Evolutionary conservation across 2,329 filamentous ascomycete genomes (phyloP), one percentile per base, ranked within the genome.

Genomic region (Beauveria bassiana): DNA sequence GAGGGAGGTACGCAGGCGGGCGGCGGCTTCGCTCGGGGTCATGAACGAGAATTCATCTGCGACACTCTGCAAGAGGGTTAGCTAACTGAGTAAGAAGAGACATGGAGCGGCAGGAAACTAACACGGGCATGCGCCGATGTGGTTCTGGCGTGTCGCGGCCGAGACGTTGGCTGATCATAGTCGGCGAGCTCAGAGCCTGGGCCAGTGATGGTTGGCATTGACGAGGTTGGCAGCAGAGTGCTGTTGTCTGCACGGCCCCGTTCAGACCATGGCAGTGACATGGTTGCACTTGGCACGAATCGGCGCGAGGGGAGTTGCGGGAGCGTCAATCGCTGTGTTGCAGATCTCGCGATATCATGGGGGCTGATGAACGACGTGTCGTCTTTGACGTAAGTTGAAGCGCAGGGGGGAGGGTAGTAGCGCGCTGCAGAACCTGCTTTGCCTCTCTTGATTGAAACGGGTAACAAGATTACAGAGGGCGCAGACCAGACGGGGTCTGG

Each of bases 1-100:
- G 28, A 96, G 78, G n/a, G 93, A 97, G 4, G 93, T 96, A 65
- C 87, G 82, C 59, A 98, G 79, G 66, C 85, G 86, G 59, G 86
- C 81, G 50, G 91, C 92, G 12, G 90, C 88, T 74, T 96, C 89
- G 70, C 87, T 81, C 22, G 88, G 82, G n/a, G 86, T 88, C 71
- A 97, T 83, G 70, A 84, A 78, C 31, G 85, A 81, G 70, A 79
- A 88, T 60, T 85, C 79, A 62, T 87, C 83, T 61, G 86, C 85
- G 50, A 83, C 72, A 58, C 73, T 78, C 81, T 85, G 67, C 24
- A 1, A 40, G 9, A 14, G 10, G 38, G 20, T 60, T 51, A 47
- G 61, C 14, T n/a, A 20, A 52, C 9, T 14, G 20, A 56, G 28
- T 2, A 24, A 4, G 31, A 14, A 46, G 7, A 14, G 3, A 2